phyloP scores from a whole-genome alignment of 495 filamentous ascomycete species.

The Rhypophila decipiens region DNA sequence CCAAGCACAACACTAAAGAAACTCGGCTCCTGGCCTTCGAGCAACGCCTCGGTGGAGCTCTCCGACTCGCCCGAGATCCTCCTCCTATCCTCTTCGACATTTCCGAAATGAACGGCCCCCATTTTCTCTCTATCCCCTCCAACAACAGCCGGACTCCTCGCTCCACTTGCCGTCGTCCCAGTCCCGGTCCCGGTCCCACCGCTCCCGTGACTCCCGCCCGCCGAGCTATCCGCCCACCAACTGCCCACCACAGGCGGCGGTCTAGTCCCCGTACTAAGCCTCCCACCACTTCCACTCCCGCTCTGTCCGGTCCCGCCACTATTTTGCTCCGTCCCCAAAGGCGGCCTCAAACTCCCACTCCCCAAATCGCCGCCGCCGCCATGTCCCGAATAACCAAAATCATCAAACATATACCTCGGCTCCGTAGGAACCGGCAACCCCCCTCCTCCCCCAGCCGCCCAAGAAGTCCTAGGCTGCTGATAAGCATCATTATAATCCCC shows the following conservation, averaged over 20 bases:
- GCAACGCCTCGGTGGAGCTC: constrained; percentile 45
- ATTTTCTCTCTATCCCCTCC: too few relatives aligned
- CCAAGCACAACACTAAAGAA: constrained; percentile 69
- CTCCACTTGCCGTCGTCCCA: too few relatives aligned
- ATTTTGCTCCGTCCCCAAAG: too few relatives aligned
- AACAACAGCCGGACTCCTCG: too few relatives aligned
- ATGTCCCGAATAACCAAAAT: too few relatives aligned
- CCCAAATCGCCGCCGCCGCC: constrained; percentile 1
- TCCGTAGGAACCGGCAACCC: too few relatives aligned
- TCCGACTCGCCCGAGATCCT: constrained; percentile 28
- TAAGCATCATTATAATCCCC: too few relatives aligned
- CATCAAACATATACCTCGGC: too few relatives aligned
- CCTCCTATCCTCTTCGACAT: constrained; percentile 14
- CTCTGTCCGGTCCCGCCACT: constrained; percentile 12
- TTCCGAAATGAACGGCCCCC: too few relatives aligned
- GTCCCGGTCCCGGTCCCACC: constrained; percentile 12
- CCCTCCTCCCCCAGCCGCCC: constrained; percentile 5
- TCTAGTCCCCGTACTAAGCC: too few relatives aligned
- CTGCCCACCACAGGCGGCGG: neutral
- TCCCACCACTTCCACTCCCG: constrained; percentile 11
- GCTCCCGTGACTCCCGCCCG: neutral
- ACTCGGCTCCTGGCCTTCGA: constrained; percentile 60
- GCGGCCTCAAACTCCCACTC: too few relatives aligned
- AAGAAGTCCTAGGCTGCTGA: too few relatives aligned
- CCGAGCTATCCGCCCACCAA: neutral